phyloP scores from a whole-genome alignment of 1,139 yeast genomes.

The Debaryomyces udenii region DNA sequence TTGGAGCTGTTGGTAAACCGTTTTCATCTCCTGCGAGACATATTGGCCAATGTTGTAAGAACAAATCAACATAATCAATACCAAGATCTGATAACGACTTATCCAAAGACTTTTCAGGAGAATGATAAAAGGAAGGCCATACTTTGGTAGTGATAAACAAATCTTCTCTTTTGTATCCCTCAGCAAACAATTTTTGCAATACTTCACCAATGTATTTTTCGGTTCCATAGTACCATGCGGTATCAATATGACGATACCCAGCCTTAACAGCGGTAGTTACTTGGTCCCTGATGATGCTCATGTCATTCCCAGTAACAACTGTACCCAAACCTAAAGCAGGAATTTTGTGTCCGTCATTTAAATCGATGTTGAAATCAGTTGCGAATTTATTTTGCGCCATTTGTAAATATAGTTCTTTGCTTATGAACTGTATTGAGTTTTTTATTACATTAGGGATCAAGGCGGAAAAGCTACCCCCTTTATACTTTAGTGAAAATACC shows the following conservation, averaged over 20 bases:
- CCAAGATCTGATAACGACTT: conserved; percentile 42
- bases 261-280: conserved; percentile 44
- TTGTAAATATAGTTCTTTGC: background rate
- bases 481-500: no score
- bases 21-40: conserved; percentile 39
- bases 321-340: conserved; percentile 49
- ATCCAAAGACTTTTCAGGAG: conserved; percentile 42
- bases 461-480: no score
- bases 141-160: conserved; percentile 63
- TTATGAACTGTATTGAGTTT: background rate
- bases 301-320: conserved; percentile 30
- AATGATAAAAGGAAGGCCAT: conserved; percentile 49
- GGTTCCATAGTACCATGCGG: conserved; percentile 53
- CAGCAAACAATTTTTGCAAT: conserved; percentile 47
- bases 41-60: conserved; percentile 67
- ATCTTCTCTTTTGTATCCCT: conserved; percentile 57
- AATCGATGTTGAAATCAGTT: conserved; percentile 24
- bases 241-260: conserved; percentile 45
- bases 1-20: conserved; percentile 41
- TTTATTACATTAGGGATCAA: background rate
- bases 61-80: conserved; percentile 59
- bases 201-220: conserved; percentile 56
- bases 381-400: conserved; percentile 19
- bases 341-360: conserved; percentile 36
- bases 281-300: conserved; percentile 37